Evolutionary conservation across 768 basidiomycete genomes (phyloP), one percentile per base, ranked within the genome.

Genomic region (Punctularia strigosozonata): DNA sequence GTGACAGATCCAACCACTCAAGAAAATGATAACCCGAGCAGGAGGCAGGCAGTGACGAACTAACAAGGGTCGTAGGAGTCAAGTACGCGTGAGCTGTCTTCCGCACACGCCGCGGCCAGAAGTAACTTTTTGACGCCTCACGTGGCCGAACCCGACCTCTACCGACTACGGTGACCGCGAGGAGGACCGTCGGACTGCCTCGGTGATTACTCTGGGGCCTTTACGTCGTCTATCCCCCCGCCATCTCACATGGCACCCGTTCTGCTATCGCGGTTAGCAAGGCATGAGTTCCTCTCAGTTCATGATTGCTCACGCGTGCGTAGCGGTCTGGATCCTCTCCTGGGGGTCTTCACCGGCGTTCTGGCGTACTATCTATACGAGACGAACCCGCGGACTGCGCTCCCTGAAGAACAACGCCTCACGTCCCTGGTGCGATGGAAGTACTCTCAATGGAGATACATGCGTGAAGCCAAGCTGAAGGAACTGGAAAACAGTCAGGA

Each of bases 301-400:
- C 21, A 12, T 26, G 15, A 28, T 32, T 18, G 33, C 46, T 45
- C 37, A 50, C 41, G 17, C 22, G 8, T 10, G 37, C 31, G 28
- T 28, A 89, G 85, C 20, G 54, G 69, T 1, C 48, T 86, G 4
- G 87, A 90, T 56, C 76, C 81, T 4, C 40, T 84, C 13, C 58
- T 90, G 28, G 87, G 85, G 5, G 58, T 87, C 38, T 78, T 86
- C 51, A 87, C 85, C 2, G 87, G 87, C 10, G 55, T 73, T 28
- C 57, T 87, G 31, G 87, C 87, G 4, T 89, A 77, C 55, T 77
- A 84, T 54, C 71, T 90, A 25, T 73, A 82, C 55, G 86, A 90
- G 54, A 79, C 65, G 21, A 75, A 89, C 56, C 87, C 86, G 4
- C 75, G 86, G 26, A 82, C 77, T 4, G 76, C 70, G 6, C 64